phyloP scores from a whole-genome alignment of 768 basidiomycete species.

The Kwoniella shandongensis region DNA sequence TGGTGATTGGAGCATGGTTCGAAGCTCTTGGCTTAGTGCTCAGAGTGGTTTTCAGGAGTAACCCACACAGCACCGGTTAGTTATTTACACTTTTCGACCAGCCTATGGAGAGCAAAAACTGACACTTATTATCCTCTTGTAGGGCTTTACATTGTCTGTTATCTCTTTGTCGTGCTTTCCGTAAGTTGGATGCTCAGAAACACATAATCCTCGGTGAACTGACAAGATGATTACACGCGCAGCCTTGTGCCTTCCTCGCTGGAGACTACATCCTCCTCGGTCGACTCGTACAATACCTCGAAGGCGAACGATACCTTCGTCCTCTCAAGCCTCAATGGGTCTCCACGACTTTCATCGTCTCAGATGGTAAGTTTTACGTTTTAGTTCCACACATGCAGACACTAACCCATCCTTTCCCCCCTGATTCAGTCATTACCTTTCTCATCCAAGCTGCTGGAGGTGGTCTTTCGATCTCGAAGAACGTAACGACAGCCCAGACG shows the following conservation, averaged over 20 bases:
- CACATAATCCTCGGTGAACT: neutral
- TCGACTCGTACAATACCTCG: conserved; percentile 40
- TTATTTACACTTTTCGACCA: neutral
- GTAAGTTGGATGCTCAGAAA: conserved; percentile 37
- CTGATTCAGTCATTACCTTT: conserved; percentile 52
- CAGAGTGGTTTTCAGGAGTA: conserved; percentile 42
- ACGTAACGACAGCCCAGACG: conserved; percentile 30
- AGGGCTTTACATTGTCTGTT: conserved; percentile 49
- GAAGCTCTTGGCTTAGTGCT: conserved; percentile 48
- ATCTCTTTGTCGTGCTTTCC: conserved; percentile 50
- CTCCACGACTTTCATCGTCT: conserved; percentile 48
- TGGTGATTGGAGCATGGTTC: conserved; percentile 51
- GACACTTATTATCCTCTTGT: neutral
- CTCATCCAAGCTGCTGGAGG: conserved; percentile 53
- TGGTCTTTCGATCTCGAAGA: conserved; percentile 43
- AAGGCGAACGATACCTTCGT: conserved; percentile 36
- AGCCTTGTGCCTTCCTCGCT: conserved; percentile 53
- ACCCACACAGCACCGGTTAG: conserved; percentile 36
- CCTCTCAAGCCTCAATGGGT: conserved; percentile 44
- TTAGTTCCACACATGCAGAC: neutral
- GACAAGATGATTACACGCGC: neutral
- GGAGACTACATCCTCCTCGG: conserved; percentile 53
- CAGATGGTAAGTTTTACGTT: conserved; percentile 43
- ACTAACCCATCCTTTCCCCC: too few species aligned
- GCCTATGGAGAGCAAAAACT: neutral